phyloP scores from a whole-genome alignment of 352 stramenopile species.

The Phytopythium montanum region DNA sequence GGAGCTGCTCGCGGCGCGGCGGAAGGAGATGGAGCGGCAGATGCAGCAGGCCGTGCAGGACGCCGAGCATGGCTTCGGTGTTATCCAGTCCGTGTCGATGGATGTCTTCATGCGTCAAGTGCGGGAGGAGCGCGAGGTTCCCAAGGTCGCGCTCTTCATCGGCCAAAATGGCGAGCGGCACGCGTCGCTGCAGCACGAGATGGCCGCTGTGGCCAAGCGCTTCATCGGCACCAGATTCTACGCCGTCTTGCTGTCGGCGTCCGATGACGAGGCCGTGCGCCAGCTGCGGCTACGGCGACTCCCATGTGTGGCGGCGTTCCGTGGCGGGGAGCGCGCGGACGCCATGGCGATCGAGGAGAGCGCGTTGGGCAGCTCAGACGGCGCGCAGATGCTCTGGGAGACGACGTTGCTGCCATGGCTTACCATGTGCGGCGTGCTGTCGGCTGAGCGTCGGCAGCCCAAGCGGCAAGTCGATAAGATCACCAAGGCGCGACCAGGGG shows the following conservation, averaged over 20 bases:
- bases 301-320: constrained; percentile 44
- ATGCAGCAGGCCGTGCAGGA: constrained; percentile 39
- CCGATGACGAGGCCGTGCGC: constrained; percentile 23
- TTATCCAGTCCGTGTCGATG: constrained; percentile 32
- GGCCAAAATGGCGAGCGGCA: constrained; percentile 8
- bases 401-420: constrained; percentile 57
- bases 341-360: constrained; percentile 38
- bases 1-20: constrained; percentile 31
- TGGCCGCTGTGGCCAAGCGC: constrained; percentile 34
- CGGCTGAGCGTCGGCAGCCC: constrained; percentile 29
- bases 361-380: constrained; percentile 18
- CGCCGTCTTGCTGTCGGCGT: constrained; percentile 11
- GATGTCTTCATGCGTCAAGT: constrained; percentile 34
- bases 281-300: constrained; percentile 31
- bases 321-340: constrained; percentile 43
- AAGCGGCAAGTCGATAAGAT: constrained; percentile 4
- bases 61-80: constrained; percentile 45
- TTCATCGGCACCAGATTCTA: constrained; percentile 67
- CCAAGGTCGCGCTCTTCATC: constrained; percentile 38
- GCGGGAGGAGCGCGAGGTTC: constrained; percentile 26
- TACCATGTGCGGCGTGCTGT: constrained; percentile 52
- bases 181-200: constrained; percentile 31
- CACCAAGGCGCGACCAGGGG: constrained; percentile 8
- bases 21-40: constrained; percentile 43
- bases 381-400: constrained; percentile 44